These are phyloP conservation scores for Myrica gale DNA, from an alignment of 306 rosid species.

Conservation along the genomic window DNA sequence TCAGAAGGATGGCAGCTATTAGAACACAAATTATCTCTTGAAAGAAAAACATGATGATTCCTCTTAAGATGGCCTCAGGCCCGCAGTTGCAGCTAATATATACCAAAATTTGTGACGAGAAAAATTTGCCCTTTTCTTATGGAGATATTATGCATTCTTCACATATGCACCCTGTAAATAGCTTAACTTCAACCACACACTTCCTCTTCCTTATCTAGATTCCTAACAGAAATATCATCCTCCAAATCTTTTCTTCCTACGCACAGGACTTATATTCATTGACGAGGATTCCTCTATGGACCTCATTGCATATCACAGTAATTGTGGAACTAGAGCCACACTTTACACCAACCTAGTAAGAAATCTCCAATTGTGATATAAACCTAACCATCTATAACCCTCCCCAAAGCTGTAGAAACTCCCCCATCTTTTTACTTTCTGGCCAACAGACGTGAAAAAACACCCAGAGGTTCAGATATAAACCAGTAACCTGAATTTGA, in stretches of 20 bases:
- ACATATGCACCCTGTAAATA: not conserved
- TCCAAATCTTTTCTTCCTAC: not conserved
- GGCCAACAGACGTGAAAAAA: not conserved
- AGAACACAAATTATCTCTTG: not conserved
- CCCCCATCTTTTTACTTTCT: not conserved
- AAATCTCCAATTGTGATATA: not conserved
- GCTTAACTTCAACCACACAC: not conserved
- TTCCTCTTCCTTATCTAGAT: not conserved
- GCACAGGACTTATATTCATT: not conserved
- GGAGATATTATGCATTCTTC: too few relatives aligned
- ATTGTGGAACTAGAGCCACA: not conserved
- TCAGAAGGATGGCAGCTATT: not conserved
- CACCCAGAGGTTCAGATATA: not conserved
- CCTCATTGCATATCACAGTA: not conserved
- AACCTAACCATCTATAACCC: not conserved
- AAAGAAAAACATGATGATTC: not conserved
- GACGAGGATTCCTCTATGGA: not conserved
- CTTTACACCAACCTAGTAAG: not conserved
- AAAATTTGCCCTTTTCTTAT: not conserved
- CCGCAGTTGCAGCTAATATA: not conserved
- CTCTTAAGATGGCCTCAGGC: not conserved
- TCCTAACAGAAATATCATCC: not conserved
- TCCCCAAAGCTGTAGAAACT: not conserved
- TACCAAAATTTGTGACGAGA: not conserved
- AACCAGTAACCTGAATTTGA: not conserved